Conservation (phyloP, 805 yeast species). For the Wickerhamiella lipophila region DNA sequence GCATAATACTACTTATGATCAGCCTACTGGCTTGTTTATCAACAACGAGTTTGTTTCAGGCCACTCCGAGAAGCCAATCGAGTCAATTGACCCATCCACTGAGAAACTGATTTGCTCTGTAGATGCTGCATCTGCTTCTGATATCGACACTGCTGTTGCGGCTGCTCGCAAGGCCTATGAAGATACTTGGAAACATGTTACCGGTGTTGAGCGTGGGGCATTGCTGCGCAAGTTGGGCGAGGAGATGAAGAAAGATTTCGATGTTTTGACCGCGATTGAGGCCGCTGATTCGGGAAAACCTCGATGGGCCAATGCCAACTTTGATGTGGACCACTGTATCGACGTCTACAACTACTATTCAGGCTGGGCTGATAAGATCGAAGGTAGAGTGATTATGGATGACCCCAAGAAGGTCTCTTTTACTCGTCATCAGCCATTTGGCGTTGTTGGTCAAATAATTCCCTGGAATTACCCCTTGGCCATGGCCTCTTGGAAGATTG, state of each 20-base stretch:
- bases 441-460: conserved; percentile 55
- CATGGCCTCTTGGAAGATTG: conserved; percentile 72
- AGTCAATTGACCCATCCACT: conserved; percentile 56
- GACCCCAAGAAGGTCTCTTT: conserved; percentile 49
- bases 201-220: conserved; percentile 55
- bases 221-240: conserved; percentile 65
- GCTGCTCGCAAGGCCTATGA: conserved; percentile 69
- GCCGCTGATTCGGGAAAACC: conserved; percentile 87
- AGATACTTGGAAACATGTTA: conserved; percentile 52
- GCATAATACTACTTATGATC: conserved; percentile 38
- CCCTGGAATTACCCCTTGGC: conserved; percentile 64
- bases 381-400: conserved; percentile 49
- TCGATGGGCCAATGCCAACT: conserved; percentile 24
- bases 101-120: conserved; percentile 58
- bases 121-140: conserved; percentile 66
- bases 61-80: conserved; percentile 46
- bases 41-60: conserved; percentile 50
- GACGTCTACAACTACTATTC: conserved; percentile 52
- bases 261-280: conserved; percentile 66
- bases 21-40: conserved; percentile 69
- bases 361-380: conserved; percentile 61
- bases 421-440: conserved; percentile 54
- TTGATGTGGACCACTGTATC: conserved; percentile 46
- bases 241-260: conserved; percentile 58
- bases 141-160: conserved; percentile 72